Conservation (phyloP, 345 rosid species). For the Camelina laxa region DNA sequence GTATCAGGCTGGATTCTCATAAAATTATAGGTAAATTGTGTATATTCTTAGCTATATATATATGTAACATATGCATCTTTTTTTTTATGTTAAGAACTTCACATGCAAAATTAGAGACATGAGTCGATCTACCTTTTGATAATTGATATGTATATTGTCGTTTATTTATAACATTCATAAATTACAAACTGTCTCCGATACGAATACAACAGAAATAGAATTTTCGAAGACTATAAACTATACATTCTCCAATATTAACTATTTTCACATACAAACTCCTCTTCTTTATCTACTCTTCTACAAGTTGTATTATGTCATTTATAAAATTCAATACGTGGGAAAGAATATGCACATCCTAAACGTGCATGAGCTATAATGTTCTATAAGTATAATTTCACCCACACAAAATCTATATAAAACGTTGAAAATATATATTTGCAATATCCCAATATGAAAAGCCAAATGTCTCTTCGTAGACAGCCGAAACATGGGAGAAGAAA, state of each 20-base stretch:
- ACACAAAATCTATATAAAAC: conserved; percentile 16
- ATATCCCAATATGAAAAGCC: conserved; percentile 42
- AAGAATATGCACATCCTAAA: conserved; percentile 20
- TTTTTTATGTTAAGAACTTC: background rate
- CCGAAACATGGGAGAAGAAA: conserved; percentile 42
- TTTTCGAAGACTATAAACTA: background rate
- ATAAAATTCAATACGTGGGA: conserved; percentile 1
- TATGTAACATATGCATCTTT: background rate
- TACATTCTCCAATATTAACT: background rate
- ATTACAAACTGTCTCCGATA: background rate
- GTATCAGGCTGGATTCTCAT: conserved; percentile 1
- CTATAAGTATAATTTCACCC: background rate
- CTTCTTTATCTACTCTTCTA: background rate
- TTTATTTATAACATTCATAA: background rate
- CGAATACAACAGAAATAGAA: background rate
- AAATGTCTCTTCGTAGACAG: conserved; percentile 41
- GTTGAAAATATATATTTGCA: conserved; percentile 16
- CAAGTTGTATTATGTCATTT: background rate
- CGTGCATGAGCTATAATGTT: conserved; percentile 34
- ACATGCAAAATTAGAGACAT: too few species aligned
- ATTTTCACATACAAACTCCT: too few species aligned
- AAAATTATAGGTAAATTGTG: background rate
- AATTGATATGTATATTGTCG: too few species aligned
- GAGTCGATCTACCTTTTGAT: too few species aligned
- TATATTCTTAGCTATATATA: background rate